Base-by-base conservation (phyloP, 2,329 filamentous ascomycete genomes). In the Sordariomycetes sp. region DNA sequence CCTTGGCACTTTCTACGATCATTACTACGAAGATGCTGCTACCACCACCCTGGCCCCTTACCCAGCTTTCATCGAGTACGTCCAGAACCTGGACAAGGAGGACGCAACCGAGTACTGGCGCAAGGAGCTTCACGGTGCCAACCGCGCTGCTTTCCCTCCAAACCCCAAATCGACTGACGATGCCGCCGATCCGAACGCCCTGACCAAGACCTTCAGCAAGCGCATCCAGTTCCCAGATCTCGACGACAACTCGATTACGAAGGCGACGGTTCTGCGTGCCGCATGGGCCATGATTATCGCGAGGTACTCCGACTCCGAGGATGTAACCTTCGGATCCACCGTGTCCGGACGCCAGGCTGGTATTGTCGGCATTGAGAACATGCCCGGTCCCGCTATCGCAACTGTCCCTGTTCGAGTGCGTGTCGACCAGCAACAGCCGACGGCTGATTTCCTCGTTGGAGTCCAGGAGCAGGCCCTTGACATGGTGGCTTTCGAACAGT, bases 231-330 rank as follows among this genome's bases (percentile, higher is more conserved):
- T 5, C 8, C 7, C n/a, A 15, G 12, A 17, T 12, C 16, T 18
- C 4, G 6, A 8, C 16, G 11, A 32, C 18, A 12, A 12, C 32
- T 15, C 21, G 3, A 35, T 42, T 11, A 48, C 42, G 8, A 39
- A 37, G 3, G 41, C 46, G 6, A 42, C 45, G 1, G 17, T 50
- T 8, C 26, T 54, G 5, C 44, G 46, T 5, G 48, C 49, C 1
- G 51, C 52, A 3, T 55, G 51, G 51, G 51, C 46, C 1, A 16
- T 27, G 12, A 24, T 34, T 5, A 15, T 34, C 12, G 32, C 32
- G 8, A n/a, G 15, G 7, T 34, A 44, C 15, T 39, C 40, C 15
- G 42, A 38, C 23, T 42, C 37, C 3, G 37, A 37, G 14, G 41
- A 40, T 17, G 34, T 48, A 11, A 25, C 37, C 4, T 50, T 47